A percentile compares a stretch with the other conserved stretches of the same genome.
phyloP scores from a whole-genome alignment of 1,284 basidiomycete species.

The Tilletia caries region DNA sequence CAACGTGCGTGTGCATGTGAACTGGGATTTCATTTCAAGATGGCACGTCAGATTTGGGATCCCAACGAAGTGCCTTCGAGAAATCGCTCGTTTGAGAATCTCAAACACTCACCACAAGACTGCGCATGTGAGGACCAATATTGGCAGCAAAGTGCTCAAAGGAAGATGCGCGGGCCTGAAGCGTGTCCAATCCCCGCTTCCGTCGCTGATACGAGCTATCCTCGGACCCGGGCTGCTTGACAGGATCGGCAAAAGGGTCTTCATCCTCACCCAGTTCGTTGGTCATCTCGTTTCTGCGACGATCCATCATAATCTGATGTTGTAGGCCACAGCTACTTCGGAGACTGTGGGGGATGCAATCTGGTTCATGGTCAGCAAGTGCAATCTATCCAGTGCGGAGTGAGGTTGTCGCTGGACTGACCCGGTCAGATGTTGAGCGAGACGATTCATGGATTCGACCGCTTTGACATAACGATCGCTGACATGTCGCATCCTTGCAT shows the following conservation, averaged over 20 bases:
- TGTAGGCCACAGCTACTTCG: constrained; percentile 45
- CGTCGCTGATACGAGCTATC: neutral
- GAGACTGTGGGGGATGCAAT: constrained; percentile 18
- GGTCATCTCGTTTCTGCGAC: neutral
- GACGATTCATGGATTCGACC: constrained; percentile 41
- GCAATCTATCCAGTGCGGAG: no score
- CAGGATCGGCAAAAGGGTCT: constrained; percentile 7
- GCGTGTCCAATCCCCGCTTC: neutral
- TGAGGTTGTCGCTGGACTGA: no score
- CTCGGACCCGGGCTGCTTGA: neutral
- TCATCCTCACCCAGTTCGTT: neutral
- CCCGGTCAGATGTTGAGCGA: constrained; percentile 44
- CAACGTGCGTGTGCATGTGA: constrained; percentile 40
- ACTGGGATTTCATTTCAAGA: constrained; percentile 19
- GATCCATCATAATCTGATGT: constrained; percentile 39
- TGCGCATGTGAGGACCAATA: constrained; percentile 49
- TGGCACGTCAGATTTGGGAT: no score
- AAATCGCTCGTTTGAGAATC: no score
- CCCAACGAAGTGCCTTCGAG: no score
- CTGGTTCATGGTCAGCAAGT: neutral
- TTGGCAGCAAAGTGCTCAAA: constrained; percentile 40
- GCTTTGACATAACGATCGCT: constrained; percentile 32
- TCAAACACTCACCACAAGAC: constrained; percentile 22
- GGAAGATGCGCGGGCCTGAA: constrained; percentile 14
- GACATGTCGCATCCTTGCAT: constrained; percentile 39